A percentile compares a stretch with the other conserved stretches of the same genome.
Evolutionary conservation across 352 stramenopile genomes (phyloP).

Genomic region (Lagenidium sp.): DNA sequence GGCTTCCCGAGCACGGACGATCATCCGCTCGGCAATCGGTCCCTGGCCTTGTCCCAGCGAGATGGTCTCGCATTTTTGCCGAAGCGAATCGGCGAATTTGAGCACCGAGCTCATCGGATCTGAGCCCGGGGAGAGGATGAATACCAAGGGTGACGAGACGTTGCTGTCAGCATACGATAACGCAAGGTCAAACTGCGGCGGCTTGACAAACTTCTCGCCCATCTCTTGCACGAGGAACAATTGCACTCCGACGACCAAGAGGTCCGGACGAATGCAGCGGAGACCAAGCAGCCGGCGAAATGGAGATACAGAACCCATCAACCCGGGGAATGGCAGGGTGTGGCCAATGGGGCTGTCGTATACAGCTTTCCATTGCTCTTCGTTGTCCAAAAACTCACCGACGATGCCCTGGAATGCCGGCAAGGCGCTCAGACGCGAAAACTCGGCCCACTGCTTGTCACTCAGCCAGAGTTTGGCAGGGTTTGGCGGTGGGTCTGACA

Average conservation of each 20-base stretch:
- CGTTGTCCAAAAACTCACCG: conserved; percentile 69
- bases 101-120: conserved; percentile 89
- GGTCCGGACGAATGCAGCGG: conserved; percentile 76
- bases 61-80: conserved; percentile 79
- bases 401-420: conserved; percentile 72
- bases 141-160: conserved; percentile 84
- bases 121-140: conserved; percentile 88
- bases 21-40: conserved; percentile 87
- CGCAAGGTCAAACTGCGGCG: conserved; percentile 82
- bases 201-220: conserved; percentile 89
- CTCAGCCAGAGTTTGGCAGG: conserved; percentile 86
- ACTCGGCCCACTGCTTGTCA: conserved; percentile 90
- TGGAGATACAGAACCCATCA: conserved; percentile 45
- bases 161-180: conserved; percentile 85
- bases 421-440: conserved; percentile 83
- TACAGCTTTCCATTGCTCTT: conserved; percentile 80
- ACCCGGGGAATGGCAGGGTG: conserved; percentile 62
- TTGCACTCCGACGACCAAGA: conserved; percentile 86
- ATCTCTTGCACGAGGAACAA: conserved; percentile 86
- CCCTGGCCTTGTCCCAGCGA: conserved; percentile 91
- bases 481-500: conserved; percentile 87
- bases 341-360: conserved; percentile 83
- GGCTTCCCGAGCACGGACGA: conserved; percentile 63
- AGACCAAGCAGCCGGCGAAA: conserved; percentile 76
- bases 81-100: conserved; percentile 77